These are phyloP conservation scores for Dothiorella sarmentorum DNA, from an alignment of 2,329 filamentous ascomycete species.

Conservation along the genomic window DNA sequence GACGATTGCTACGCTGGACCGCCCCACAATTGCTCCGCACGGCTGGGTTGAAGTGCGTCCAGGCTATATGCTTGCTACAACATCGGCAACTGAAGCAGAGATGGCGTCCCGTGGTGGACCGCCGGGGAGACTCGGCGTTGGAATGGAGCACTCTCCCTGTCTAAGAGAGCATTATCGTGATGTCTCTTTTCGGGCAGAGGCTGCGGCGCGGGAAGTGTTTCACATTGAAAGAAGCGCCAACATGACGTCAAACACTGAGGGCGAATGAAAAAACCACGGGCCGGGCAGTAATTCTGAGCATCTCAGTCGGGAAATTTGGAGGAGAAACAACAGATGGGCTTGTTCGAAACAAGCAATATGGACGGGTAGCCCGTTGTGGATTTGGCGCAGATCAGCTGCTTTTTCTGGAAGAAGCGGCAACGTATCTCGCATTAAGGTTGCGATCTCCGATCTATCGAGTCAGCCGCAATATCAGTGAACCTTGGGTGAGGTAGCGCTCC, in stretches of 20 bases:
- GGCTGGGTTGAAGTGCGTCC: no score
- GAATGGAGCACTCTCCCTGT: not conserved
- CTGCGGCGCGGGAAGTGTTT: not conserved
- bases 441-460: not conserved
- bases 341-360: not conserved
- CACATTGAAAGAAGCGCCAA: not conserved
- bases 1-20: not conserved
- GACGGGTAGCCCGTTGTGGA: conserved; percentile 2
- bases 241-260: not conserved
- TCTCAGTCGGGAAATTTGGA: not conserved
- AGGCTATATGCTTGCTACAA: not conserved
- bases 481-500: not conserved
- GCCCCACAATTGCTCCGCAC: not conserved
- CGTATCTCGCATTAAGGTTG: conserved; percentile 5
- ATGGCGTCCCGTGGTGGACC: no score
- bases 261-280: not conserved
- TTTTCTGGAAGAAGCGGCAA: not conserved
- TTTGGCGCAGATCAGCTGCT: not conserved
- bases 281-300: no score
- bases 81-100: not conserved
- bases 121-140: no score
- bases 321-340: not conserved
- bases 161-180: not conserved
- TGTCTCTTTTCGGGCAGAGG: not conserved
- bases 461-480: not conserved